Base-by-base conservation (phyloP, 1,284 basidiomycete species). In the Malassezia yamatoensis region DNA sequence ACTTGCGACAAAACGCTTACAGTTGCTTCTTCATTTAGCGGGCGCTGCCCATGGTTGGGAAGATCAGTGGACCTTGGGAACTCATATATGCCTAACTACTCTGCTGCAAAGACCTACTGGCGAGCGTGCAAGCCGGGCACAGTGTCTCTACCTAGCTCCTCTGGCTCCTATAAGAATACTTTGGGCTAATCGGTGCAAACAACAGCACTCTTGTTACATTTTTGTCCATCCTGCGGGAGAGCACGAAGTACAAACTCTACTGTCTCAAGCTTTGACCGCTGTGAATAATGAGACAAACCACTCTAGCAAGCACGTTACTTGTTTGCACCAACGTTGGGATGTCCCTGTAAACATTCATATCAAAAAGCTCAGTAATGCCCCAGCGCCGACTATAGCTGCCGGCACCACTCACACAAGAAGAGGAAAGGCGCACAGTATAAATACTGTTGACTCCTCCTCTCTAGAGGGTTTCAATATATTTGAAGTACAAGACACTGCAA, bases 381-480 rank as follows among this genome's bases (percentile, higher is more conserved):
- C 65, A 8, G 56, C 61, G 24, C 60, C 64, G 1, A 56, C 61
- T 51, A 49, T 68, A 1, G 62, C 66, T 7, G 62, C 62, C 16
- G 65, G 64, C n/a, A 36, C 41, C 8, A 33, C 40, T 33, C 35
- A 18, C 13, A 45, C 43, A 6, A 24, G 43, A 11, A 24, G 43
- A 5, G 43, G 43, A 11, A 24, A 12, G 4, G 43, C 12, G 43
- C 43, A 45, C 10, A 3, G 15, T 7, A 7, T 45, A 7, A 16
- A 20, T 12, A 16, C 29, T 18, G 34, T 29, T 12, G 32, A 9
- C 1, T 16, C 11, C 10, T 13, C 35, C 40, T 40, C 0, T 16
- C 33, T 18, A 41, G 45, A 66, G 16, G 72, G 68, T 6, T 72
- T 55, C 55, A 72, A 72, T 46, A 52, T 65, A 10, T 74, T 72